Evolutionary conservation across 345 rosid genomes (phyloP), one percentile per base, ranked within the genome.

Genomic region (Sisymbrium irio): DNA sequence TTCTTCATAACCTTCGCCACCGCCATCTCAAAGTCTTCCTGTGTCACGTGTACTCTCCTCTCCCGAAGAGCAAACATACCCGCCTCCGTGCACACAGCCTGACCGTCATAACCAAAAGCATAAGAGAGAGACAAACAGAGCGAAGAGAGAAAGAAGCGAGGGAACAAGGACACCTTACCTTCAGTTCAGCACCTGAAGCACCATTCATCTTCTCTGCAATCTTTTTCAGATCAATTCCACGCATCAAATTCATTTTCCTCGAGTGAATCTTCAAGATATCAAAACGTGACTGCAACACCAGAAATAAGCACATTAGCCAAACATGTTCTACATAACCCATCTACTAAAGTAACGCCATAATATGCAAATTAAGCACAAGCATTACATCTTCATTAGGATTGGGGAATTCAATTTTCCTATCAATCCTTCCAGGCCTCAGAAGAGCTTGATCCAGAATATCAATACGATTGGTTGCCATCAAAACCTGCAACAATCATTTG

Each of bases 1-100:
- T 96, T 96, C 90, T 96, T 96, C 99, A 96, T 96, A 9, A 96
- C 99, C 89, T 96, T 96, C 0, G 97, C 99, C 37, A 95, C 98
- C 0, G 98, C 98, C 98, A 95, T 95, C 87, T 95, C 99, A 32
- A 96, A 92, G 79, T 96, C 99, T 81, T 96, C 99, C 49, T 96
- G 99, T 4, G 97, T 96, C 11, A 96, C 99, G 47, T 96, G 99
- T 4, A 92, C 97, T 83, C 99, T 85, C 55, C 99, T 84, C 85
- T 96, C 99, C 67, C 99, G 85, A 14, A 96, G 78, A 1, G 99
- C 99, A 89, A 96, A 96, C 99, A 96, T 96, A 0, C 99, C 99
- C 0, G 97, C 97, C 77, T 96, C 99, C 0, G 99, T 96, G 88
- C 99, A 96, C 40, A 96, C 99, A 19, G 99, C 99, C 99, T 96